Base-by-base conservation (phyloP, 1,284 basidiomycete species). In the Rhodotorula sp. region DNA sequence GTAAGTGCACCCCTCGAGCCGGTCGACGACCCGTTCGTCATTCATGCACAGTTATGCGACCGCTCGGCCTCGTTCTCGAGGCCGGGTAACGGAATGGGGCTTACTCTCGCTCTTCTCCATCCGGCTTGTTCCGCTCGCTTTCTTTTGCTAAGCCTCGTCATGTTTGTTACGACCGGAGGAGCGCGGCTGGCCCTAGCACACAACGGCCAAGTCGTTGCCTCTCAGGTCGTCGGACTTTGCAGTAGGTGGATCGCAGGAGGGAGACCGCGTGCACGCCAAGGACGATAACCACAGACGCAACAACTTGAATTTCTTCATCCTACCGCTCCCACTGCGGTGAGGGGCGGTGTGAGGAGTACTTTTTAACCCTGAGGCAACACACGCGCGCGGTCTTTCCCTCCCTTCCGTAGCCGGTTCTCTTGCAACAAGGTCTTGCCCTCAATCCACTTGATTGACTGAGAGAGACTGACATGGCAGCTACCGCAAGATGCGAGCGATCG, bases 281-380 rank as follows among this genome's bases (percentile, higher is more conserved):
- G 67, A 68, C 57, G 67, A 64, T 55, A 66, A 36, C 34, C 36
- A 53, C 54, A 48, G 52, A 71, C 62, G 65, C 59, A 56, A 56
- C 54, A 56, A 63, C 56, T 54, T 66, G 64, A 72, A 68, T 72
- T 68, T 72, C 66, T 68, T 71, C 70, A 71, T 67, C 70, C 34
- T 55, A 67, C n/a, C 59, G 27, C 29, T 29, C 34, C 36, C 58
- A 27, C 29, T 44, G 20, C 32, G 56, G 66, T 54, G 58, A 47
- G n/a, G 34, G 49, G 34, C 39, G 10, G 39, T 36, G 36, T 51
- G 57, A 55, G 57, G 27, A 56, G 27, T 27, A 24, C 64, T 72
- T 72, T 72, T 72, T 72, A 72, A 72, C 70, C 66, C 70, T 72
- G 70, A 72, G 64, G 62, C 62, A 55, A 20, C 30, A 22, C 56